These are phyloP conservation scores for Meyerozyma guilliermondii DNA, from an alignment of 1,139 yeast species.

Conservation along the genomic window DNA sequence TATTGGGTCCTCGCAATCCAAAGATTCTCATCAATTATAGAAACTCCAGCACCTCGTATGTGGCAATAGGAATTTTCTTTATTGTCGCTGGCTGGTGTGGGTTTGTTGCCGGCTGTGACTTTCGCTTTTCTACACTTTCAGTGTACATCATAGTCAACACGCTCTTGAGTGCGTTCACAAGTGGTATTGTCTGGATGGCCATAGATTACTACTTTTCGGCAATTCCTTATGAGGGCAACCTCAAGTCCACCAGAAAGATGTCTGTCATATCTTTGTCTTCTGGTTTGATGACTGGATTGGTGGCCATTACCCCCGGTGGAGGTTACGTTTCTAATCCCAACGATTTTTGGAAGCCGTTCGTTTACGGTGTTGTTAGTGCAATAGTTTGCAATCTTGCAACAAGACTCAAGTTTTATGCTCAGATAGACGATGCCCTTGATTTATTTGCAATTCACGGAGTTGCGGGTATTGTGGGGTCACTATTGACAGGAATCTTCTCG, in stretches of 20 bases:
- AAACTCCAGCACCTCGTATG: conserved; percentile 33
- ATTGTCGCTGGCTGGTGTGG: conserved; percentile 42
- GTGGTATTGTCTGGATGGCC: conserved; percentile 34
- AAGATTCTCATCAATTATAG: conserved; percentile 33
- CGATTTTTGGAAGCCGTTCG: conserved; percentile 40
- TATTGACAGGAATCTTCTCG: conserved; percentile 41
- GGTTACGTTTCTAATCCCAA: conserved; percentile 35
- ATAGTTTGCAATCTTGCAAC: conserved; percentile 34
- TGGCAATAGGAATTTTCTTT: conserved; percentile 50
- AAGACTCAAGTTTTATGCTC: conserved; percentile 33
- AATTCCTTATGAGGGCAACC: conserved; percentile 28
- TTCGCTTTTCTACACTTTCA: conserved; percentile 29
- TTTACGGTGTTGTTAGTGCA: conserved; percentile 39
- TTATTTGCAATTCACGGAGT: conserved; percentile 44
- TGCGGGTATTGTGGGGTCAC: conserved; percentile 39
- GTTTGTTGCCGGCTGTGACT: conserved; percentile 43
- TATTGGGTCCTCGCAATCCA: conserved; percentile 51
- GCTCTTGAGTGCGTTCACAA: conserved; percentile 28
- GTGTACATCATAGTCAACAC: conserved; percentile 33
- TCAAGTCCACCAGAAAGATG: conserved; percentile 18
- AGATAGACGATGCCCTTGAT: conserved; percentile 43
- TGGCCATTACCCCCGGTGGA: conserved; percentile 43
- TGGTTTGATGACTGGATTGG: conserved; percentile 41
- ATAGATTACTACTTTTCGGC: conserved; percentile 39
- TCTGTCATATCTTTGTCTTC: conserved; percentile 40